A percentile compares a stretch with the other conserved stretches of the same genome.
Evolutionary conservation across 75 land plant genomes (phyloP).

Genomic region (Azolla pinnata): DNA sequence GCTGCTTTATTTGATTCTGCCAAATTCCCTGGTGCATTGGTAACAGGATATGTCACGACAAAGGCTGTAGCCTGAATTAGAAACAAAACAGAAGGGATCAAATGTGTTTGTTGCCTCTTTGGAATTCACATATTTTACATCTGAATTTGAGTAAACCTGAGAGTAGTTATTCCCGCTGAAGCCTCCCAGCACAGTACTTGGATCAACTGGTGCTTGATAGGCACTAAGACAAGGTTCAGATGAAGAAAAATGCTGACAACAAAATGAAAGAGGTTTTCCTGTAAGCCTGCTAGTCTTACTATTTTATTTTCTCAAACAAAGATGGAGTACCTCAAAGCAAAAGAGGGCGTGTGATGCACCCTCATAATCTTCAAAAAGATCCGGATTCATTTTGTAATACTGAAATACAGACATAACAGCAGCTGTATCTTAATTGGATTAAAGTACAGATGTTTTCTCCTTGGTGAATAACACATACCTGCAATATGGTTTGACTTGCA

Average conservation of each 20-base stretch:
- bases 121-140: too few species aligned
- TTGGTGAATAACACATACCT: constrained; percentile 28
- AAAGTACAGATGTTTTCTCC: neutral
- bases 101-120: too few species aligned
- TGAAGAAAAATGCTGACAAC: constrained; percentile 69
- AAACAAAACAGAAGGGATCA: too few species aligned
- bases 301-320: neutral
- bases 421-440: neutral
- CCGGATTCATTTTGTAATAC: constrained; percentile 80
- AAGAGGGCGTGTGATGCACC: constrained; percentile 76
- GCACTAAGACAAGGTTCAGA: constrained; percentile 79
- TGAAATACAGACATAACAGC: constrained; percentile 10
- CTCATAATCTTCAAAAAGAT: constrained; percentile 49
- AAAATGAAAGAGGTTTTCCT: too few species aligned
- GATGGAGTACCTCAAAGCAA: constrained; percentile 70
- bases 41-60: constrained; percentile 87
- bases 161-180: constrained; percentile 71
- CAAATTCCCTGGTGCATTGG: constrained; percentile 51
- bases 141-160: constrained; percentile 33
- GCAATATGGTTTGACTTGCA: constrained; percentile 90
- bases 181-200: constrained; percentile 84
- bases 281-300: too few species aligned
- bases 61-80: constrained; percentile 91
- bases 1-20: constrained; percentile 59
- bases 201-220: constrained; percentile 82